Evolutionary conservation across 164 flowering plant genomes (phyloP), one percentile per base, ranked within the genome.

Genomic region (Kingdonia uniflora): DNA sequence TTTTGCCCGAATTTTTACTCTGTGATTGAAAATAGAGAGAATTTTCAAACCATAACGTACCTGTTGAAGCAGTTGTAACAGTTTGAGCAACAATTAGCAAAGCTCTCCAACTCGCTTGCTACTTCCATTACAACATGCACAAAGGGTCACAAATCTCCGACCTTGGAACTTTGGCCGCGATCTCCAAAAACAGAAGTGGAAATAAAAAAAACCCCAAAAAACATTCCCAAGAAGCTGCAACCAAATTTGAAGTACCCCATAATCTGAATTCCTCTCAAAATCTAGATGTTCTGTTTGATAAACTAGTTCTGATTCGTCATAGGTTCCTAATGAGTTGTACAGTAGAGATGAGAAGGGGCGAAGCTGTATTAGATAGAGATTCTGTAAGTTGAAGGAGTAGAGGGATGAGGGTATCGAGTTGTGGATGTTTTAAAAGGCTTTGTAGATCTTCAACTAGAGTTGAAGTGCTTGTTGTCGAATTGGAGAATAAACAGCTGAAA

Each of bases 151-250:
- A 66, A 22, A 73, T 29, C 8, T 29, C 35, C 8, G 35, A 29
- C 35, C 35, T 29, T 29, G 35, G 35, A 29, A 29, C 35, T 29
- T 29, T 29, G 4, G n/a, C n/a, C n/a, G 8, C 35, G 8, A 29
- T 29, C 35, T 29, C 8, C 35, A 29, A 29, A 29, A 29, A 29
- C 35, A 29, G 35, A 49, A 38, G 6, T 29, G 35, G 35, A 29
- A 29, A 29, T 29, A 29, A 29, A 29, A 42, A 57, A 29, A 8
- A 29, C 35, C 35, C 4, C 8, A 29, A 8, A 29, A 63, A 44
- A 81, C 80, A 68, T 92, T 84, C 11, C 76, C 95, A 21, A 86
- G 59, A 50, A 80, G 67, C 67, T 88, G 92, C 62, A 92, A 63
- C 17, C 76, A 82, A 21, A 73, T 42, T 0, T 75, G 70, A 35